A percentile compares a stretch with the other conserved stretches of the same genome.
Conservation (phyloP, 1,284 basidiomycete species). For the Irpex sp. region DNA sequence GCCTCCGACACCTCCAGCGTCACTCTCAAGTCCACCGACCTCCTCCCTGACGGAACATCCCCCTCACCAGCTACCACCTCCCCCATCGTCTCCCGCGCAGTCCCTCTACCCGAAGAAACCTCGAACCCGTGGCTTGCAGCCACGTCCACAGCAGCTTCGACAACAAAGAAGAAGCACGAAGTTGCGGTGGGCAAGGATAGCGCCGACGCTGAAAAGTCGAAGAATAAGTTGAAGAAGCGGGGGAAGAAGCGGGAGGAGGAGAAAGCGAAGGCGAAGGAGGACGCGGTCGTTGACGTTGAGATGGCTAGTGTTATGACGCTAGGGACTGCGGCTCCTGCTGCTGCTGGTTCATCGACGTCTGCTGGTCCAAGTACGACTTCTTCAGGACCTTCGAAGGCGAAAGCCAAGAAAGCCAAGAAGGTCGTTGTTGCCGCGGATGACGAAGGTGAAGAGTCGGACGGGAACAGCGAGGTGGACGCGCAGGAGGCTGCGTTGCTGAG, state of each 20-base stretch:
- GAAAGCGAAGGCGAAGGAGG: constrained; percentile 57
- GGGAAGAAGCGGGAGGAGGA: constrained; percentile 50
- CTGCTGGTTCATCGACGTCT: constrained; percentile 3
- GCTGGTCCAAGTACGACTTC: constrained; percentile 1
- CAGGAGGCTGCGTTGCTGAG: constrained; percentile 46
- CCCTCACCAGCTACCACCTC: constrained; percentile 17
- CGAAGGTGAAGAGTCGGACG: constrained; percentile 49
- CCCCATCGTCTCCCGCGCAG: constrained; percentile 13
- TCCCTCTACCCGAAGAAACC: constrained; percentile 7
- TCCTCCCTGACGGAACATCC: constrained; percentile 33
- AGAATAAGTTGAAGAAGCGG: constrained; percentile 67
- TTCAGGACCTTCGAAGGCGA: not conserved
- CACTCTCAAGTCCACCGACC: constrained; percentile 60
- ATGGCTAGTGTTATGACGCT: constrained; percentile 49
- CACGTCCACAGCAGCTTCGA: constrained; percentile 28
- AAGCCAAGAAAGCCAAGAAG: not conserved
- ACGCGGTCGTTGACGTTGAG: constrained; percentile 77
- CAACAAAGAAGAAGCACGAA: constrained; percentile 63
- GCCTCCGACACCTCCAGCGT: constrained; percentile 68
- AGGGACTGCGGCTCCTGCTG: constrained; percentile 11
- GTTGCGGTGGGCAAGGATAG: constrained; percentile 64
- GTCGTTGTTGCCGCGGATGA: constrained; percentile 11
- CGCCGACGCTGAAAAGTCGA: constrained; percentile 56
- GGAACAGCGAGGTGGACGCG: constrained; percentile 63
- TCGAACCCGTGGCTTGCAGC: constrained; percentile 73